A percentile compares a stretch with the other conserved stretches of the same genome.
phyloP scores from a whole-genome alignment of 331 rosid species.

The Pyrus hybrid region DNA sequence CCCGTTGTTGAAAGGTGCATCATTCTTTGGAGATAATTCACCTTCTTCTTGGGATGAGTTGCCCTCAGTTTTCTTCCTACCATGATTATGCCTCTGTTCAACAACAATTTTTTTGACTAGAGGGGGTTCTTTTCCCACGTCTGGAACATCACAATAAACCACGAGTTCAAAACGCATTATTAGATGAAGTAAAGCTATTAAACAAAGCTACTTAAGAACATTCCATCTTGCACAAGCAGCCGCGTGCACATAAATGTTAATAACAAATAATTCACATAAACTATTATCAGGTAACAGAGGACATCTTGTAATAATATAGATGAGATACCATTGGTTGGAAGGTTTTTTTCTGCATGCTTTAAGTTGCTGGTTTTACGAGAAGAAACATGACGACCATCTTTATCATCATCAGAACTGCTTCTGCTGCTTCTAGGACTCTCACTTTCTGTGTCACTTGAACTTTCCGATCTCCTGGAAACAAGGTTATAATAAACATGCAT shows the following conservation, averaged over 20 bases:
- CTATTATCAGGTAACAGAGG: too few species aligned
- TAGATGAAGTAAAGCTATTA: too few species aligned
- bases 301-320: not conserved
- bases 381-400: constrained; percentile 27
- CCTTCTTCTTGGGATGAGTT: constrained; percentile 75
- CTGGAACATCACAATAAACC: constrained; percentile 36
- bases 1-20: constrained; percentile 38
- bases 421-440: constrained; percentile 40
- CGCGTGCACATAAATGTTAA: too few species aligned
- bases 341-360: constrained; percentile 31
- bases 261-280: too few species aligned
- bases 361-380: constrained; percentile 24
- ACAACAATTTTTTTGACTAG: constrained; percentile 12
- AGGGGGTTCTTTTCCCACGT: constrained; percentile 31
- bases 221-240: too few species aligned
- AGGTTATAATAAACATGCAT: constrained; percentile 16
- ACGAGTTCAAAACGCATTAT: not conserved
- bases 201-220: too few species aligned
- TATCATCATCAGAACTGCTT: constrained; percentile 56
- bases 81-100: constrained; percentile 31
- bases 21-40: constrained; percentile 71
- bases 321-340: constrained; percentile 34
- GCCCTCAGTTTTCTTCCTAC: constrained; percentile 24
- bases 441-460: constrained; percentile 61
- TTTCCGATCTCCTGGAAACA: constrained; percentile 47